Conservation (phyloP, 139 green algal genomes). For the Chlorella sp. region DNA sequence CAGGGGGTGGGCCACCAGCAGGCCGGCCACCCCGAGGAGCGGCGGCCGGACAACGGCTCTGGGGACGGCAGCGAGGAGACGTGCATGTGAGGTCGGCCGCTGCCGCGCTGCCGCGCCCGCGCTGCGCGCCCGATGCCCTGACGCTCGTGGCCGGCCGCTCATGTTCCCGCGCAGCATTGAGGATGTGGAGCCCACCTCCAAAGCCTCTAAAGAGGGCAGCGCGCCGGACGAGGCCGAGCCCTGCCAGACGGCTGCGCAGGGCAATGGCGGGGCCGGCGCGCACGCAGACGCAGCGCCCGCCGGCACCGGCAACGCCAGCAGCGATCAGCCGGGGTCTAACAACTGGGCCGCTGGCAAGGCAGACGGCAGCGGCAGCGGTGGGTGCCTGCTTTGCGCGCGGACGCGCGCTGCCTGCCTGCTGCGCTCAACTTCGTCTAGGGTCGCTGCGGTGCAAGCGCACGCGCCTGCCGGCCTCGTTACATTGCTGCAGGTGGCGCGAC, state of each 20-base stretch:
- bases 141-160: no score
- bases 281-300: slow-evolving; percentile 11
- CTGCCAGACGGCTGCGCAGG: slow-evolving; percentile 5
- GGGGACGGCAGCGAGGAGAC: no score
- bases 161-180: slow-evolving; percentile 28
- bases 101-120: no score
- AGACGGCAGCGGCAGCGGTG: not conserved
- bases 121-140: no score
- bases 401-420: not conserved
- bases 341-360: not conserved
- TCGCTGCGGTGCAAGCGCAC: no score
- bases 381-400: not conserved
- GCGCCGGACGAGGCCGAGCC: slow-evolving; percentile 44
- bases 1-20: no score
- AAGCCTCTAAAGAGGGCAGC: slow-evolving; percentile 65
- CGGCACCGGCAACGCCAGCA: slow-evolving; percentile 42
- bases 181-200: slow-evolving; percentile 60
- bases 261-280: slow-evolving; percentile 28
- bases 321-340: not conserved
- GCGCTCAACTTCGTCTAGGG: not conserved
- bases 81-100: no score
- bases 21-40: no score
- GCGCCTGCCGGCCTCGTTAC: no score
- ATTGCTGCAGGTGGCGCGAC: no score
- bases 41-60: no score